Evolutionary conservation across 768 basidiomycete species (phyloP).

Genomic region (Tephrocybe sp.): DNA sequence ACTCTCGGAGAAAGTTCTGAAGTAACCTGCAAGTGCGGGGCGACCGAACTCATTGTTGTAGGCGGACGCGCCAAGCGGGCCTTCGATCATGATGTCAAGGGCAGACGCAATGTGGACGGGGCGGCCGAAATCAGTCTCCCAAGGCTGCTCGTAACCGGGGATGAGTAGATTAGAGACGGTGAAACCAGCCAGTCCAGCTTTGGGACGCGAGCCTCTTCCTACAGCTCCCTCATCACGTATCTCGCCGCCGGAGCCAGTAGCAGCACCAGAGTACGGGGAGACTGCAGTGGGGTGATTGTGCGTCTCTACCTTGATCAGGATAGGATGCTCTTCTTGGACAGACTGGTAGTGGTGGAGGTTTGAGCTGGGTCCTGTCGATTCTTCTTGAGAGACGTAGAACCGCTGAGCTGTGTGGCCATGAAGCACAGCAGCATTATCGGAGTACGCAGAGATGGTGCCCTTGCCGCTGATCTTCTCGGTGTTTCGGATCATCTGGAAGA

Average conservation of each 20-base stretch:
- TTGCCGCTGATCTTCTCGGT: conserved; percentile 76
- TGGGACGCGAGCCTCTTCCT: conserved; percentile 92
- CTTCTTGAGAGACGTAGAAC: conserved; percentile 54
- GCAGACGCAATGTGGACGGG: conserved; percentile 92
- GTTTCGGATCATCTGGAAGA: conserved; percentile 98
- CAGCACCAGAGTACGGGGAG: conserved; percentile 97
- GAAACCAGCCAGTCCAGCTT: conserved; percentile 92
- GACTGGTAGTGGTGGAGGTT: conserved; percentile 49
- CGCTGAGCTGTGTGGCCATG: conserved; percentile 74
- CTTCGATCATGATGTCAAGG: conserved; percentile 96
- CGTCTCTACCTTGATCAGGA: conserved; percentile 97
- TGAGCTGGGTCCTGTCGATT: conserved; percentile 22
- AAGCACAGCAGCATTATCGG: conserved; percentile 96
- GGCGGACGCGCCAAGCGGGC: conserved; percentile 89
- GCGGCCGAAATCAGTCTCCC: conserved; percentile 93
- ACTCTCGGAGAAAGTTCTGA: conserved; percentile 89
- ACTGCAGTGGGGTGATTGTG: conserved; percentile 99
- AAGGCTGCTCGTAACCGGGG: conserved; percentile 88
- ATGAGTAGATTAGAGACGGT: conserved; percentile 93
- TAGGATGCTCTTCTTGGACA: conserved; percentile 71
- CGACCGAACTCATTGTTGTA: conserved; percentile 99
- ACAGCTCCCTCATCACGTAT: conserved; percentile 98
- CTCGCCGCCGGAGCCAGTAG: conserved; percentile 97
- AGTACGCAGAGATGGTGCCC: conserved; percentile 94
- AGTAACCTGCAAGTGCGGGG: conserved; percentile 90